Percentiles rank a stretch among this genome's conserved stretches.
Conservation (phyloP, 495 filamentous ascomycete genomes). For the Hypoxylon crocopeplum region DNA sequence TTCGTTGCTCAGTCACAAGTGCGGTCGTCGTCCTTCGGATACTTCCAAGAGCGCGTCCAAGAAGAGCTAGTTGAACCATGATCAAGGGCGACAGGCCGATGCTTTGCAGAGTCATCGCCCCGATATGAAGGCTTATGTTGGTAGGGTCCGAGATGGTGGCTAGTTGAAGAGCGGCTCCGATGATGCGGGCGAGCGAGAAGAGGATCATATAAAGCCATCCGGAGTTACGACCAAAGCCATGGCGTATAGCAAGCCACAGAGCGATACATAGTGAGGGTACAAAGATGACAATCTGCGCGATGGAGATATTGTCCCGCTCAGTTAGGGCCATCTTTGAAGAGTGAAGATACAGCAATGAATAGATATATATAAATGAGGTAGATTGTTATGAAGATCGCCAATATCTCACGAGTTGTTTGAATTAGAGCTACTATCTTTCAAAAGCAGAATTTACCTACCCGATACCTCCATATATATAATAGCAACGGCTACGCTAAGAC, state of each 20-base stretch:
- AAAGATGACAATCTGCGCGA: constrained; percentile 44
- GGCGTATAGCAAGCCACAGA: constrained; percentile 38
- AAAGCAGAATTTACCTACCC: background rate
- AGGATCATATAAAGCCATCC: constrained; percentile 45
- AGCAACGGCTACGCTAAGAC: background rate
- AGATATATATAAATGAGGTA: background rate
- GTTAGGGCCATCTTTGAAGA: constrained; percentile 28
- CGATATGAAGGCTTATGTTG: constrained; percentile 38
- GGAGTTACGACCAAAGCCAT: constrained; percentile 43
- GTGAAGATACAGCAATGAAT: background rate
- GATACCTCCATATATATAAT: too few species aligned
- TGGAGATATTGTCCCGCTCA: constrained; percentile 42
- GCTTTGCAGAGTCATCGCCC: constrained; percentile 38
- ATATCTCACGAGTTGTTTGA: background rate
- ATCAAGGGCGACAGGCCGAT: constrained; percentile 46
- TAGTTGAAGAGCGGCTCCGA: constrained; percentile 43
- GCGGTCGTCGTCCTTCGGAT: constrained; percentile 16
- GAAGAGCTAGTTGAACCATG: constrained; percentile 37
- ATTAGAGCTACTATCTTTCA: background rate
- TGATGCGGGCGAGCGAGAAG: constrained; percentile 44
- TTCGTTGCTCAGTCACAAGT: constrained; percentile 30
- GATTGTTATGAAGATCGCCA: background rate
- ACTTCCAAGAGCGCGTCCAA: constrained; percentile 39
- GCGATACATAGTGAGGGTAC: constrained; percentile 35
- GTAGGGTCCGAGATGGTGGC: constrained; percentile 43